Percentiles rank a stretch among this genome's conserved stretches.
phyloP scores from a whole-genome alignment of 768 basidiomycete species.

The Rhodocollybia butyracea region DNA sequence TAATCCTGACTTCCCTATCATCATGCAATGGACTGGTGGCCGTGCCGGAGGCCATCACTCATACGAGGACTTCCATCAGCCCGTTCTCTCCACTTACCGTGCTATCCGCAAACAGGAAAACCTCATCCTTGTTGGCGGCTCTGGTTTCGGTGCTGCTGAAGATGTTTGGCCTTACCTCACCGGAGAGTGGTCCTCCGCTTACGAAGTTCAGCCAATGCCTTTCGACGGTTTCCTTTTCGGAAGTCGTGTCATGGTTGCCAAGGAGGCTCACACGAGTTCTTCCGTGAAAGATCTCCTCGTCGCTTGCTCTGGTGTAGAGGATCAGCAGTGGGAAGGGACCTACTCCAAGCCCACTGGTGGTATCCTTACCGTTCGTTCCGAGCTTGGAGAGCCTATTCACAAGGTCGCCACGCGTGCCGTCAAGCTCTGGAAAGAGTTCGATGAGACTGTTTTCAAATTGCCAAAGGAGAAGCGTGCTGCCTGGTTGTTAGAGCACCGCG shows the following conservation, averaged over 20 bases:
- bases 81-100: slow-evolving; percentile 85
- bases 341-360: slow-evolving; percentile 94
- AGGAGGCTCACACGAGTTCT: slow-evolving; percentile 93
- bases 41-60: slow-evolving; percentile 98
- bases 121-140: slow-evolving; percentile 88
- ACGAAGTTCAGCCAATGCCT: slow-evolving; percentile 91
- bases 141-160: slow-evolving; percentile 92
- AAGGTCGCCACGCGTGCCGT: slow-evolving; percentile 97
- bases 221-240: slow-evolving; percentile 98
- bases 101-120: slow-evolving; percentile 87
- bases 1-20: slow-evolving; percentile 95
- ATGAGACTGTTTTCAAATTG: slow-evolving; percentile 91
- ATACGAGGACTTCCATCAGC: slow-evolving; percentile 98
- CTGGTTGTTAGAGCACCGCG: slow-evolving; percentile 85
- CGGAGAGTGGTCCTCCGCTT: slow-evolving; percentile 91
- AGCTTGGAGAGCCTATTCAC: slow-evolving; percentile 98
- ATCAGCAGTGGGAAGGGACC: slow-evolving; percentile 91
- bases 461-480: slow-evolving; percentile 91
- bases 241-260: slow-evolving; percentile 97
- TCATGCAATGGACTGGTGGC: slow-evolving; percentile 98
- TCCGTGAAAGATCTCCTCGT: slow-evolving; percentile 97
- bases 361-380: slow-evolving; percentile 93
- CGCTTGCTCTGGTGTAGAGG: slow-evolving; percentile 87
- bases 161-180: slow-evolving; percentile 97
- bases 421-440: slow-evolving; percentile 99